Conservation (phyloP, 176 grass and related monocot genomes). For the Elymus sibiricus region DNA sequence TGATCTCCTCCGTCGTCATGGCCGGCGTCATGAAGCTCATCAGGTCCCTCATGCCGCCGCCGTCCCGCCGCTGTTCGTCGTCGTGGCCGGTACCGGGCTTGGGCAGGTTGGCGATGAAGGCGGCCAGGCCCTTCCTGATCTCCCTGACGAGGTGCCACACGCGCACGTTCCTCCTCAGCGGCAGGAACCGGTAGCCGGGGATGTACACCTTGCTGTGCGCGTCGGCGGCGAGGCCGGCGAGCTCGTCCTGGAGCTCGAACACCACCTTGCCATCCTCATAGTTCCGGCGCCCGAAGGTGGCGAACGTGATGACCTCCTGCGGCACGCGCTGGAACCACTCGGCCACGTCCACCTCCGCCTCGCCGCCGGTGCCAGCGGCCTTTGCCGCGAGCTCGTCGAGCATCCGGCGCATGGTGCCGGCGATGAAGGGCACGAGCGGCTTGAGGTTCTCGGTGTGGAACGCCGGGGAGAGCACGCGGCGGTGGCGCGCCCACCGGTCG, state of each 20-base stretch:
- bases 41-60: slow-evolving; percentile 45
- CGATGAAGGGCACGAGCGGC: slow-evolving; percentile 62
- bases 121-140: slow-evolving; percentile 55
- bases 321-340: slow-evolving; percentile 72
- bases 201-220: slow-evolving; percentile 91
- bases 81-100: too few species aligned
- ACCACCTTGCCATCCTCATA: slow-evolving; percentile 61
- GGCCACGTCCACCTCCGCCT: slow-evolving; percentile 75
- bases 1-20: slow-evolving; percentile 46
- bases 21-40: slow-evolving; percentile 69
- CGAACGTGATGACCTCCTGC: slow-evolving; percentile 73
- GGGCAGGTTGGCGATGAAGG: slow-evolving; percentile 43
- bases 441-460: slow-evolving; percentile 89
- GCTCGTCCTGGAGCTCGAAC: slow-evolving; percentile 75
- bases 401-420: slow-evolving; percentile 61
- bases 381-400: slow-evolving; percentile 39
- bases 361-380: slow-evolving; percentile 6
- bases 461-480: slow-evolving; percentile 64
- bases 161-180: slow-evolving; percentile 55
- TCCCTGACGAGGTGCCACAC: slow-evolving; percentile 76
- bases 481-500: slow-evolving; percentile 71
- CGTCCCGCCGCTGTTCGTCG: background rate
- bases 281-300: slow-evolving; percentile 73
- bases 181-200: slow-evolving; percentile 90
- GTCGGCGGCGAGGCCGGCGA: slow-evolving; percentile 67